Conservation (phyloP, 495 filamentous ascomycete genomes). For the Clohesyomyces aquaticus region DNA sequence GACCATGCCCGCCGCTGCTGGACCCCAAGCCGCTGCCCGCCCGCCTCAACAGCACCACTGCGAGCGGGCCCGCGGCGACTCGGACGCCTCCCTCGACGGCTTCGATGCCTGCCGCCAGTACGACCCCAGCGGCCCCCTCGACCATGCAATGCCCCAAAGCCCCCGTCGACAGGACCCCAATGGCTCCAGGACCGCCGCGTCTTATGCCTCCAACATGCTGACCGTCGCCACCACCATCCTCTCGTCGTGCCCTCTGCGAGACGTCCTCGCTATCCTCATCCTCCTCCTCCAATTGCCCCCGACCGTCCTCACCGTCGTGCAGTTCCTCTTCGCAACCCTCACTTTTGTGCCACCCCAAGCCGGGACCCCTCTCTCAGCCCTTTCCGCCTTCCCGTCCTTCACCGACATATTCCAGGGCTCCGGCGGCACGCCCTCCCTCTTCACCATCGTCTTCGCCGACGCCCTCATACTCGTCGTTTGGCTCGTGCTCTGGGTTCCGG, state of each 20-base stretch:
- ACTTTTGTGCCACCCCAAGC: constrained; percentile 83
- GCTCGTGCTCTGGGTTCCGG: constrained; percentile 86
- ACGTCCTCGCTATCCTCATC: constrained; percentile 97
- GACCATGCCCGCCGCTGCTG: constrained; percentile 23
- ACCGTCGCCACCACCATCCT: constrained; percentile 83
- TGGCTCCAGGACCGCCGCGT: constrained; percentile 56
- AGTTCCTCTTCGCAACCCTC: constrained; percentile 88
- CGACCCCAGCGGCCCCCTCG: constrained; percentile 10
- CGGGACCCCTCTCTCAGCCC: constrained; percentile 54
- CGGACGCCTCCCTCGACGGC: constrained; percentile 36
- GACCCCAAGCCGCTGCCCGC: not conserved
- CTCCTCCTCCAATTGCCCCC: constrained; percentile 95
- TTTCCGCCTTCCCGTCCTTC: constrained; percentile 59
- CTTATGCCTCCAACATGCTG: constrained; percentile 59
- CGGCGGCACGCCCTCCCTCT: constrained; percentile 72
- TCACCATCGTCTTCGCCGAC: constrained; percentile 81
- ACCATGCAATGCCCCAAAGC: constrained; percentile 1
- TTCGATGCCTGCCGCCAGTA: constrained; percentile 36
- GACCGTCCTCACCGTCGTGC: constrained; percentile 84
- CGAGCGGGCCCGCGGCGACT: constrained; percentile 30
- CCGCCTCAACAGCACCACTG: too few relatives aligned
- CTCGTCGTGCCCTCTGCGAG: constrained; percentile 84
- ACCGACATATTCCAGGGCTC: constrained; percentile 75
- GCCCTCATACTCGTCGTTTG: constrained; percentile 78
- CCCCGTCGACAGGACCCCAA: constrained; percentile 26